Conservation (phyloP, 768 basidiomycete genomes). For the Mycena belliarum region DNA sequence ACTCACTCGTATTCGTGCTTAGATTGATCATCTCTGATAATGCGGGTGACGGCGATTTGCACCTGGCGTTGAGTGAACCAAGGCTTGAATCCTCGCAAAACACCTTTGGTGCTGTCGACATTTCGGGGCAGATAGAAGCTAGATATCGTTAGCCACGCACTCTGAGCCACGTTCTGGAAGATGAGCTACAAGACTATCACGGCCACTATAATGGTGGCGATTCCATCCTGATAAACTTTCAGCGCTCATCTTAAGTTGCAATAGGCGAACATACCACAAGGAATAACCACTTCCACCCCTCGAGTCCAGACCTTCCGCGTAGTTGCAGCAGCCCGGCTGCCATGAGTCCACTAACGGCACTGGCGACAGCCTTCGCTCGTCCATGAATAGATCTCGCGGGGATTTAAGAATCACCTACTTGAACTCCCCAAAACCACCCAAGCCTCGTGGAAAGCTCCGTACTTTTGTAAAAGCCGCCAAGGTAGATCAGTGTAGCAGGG, state of each 20-base stretch:
- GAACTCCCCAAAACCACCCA: slow-evolving; percentile 44
- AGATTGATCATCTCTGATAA: slow-evolving; percentile 37
- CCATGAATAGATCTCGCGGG: too few relatives aligned
- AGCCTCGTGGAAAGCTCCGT: slow-evolving; percentile 43
- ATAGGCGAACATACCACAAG: too few relatives aligned
- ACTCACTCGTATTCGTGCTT: slow-evolving; percentile 38
- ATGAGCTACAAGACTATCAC: slow-evolving; percentile 36
- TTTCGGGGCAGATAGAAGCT: too few relatives aligned
- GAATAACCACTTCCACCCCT: slow-evolving; percentile 44
- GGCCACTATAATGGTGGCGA: slow-evolving; percentile 35
- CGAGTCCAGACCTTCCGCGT: slow-evolving; percentile 33
- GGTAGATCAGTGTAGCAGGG: slow-evolving; percentile 40
- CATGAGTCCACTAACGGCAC: slow-evolving; percentile 41
- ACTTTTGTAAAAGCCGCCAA: slow-evolving; percentile 43
- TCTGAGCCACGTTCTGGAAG: too few relatives aligned
- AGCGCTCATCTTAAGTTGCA: too few relatives aligned
- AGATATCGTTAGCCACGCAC: too few relatives aligned
- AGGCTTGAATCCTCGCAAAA: slow-evolving; percentile 31
- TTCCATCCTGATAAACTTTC: too few relatives aligned
- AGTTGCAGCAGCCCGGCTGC: slow-evolving; percentile 39
- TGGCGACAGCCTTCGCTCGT: slow-evolving; percentile 28
- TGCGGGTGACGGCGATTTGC: slow-evolving; percentile 35
- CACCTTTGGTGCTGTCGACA: slow-evolving; percentile 29
- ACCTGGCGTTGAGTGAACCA: slow-evolving; percentile 36
- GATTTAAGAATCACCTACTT: background rate